Base-by-base conservation (phyloP, 164 flowering plant genomes). In the Akebia trifoliata region DNA sequence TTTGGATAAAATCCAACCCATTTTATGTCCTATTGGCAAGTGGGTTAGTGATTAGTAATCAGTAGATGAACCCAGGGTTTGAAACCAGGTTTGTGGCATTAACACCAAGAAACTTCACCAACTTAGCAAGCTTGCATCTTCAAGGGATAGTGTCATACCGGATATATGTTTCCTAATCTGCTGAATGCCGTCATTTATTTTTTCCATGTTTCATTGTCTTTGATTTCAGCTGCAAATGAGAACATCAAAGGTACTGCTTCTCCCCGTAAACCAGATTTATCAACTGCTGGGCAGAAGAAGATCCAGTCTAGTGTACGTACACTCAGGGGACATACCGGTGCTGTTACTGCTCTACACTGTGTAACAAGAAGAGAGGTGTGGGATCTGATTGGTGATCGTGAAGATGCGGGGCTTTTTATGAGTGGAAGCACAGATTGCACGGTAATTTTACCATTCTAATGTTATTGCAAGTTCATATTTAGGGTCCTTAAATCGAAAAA, bases 351-450 rank as follows among this genome's bases (percentile, higher is more conserved):
- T 70, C 71, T 94, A 46, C 99, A 94, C 66, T 90, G 96, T 76
- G 99, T 94, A 28, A 87, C 97, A 29, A 86, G 81, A 71, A 84
- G 95, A 69, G 99, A 94, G 71, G 99, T 94, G 15, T 94, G 99
- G 97, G 99, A 94, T 71, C 74, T 94, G 60, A 83, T 90, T 44
- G 99, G 96, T 69, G 99, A 94, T 61, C 99, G 99, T 74, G 99
- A 94, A 73, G 99, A 90, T 82, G 97, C 99, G 22, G 97, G 99
- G 4, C 86, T 87, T 68, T 90, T 90, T 54, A 88, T 94, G 10
- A 94, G 99, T 74, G 97, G 99, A 63, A 85, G 99, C 74, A 86
- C 97, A 18, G 99, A 94, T 64, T 87, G 97, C 75, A 68, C 56
- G 74, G 99, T 93, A 79, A 63, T 59, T n/a, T n/a, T 40, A 52